These are phyloP conservation scores for Neurospora sublineolata DNA, from an alignment of 495 filamentous ascomycete genomes.

Conservation along the genomic window DNA sequence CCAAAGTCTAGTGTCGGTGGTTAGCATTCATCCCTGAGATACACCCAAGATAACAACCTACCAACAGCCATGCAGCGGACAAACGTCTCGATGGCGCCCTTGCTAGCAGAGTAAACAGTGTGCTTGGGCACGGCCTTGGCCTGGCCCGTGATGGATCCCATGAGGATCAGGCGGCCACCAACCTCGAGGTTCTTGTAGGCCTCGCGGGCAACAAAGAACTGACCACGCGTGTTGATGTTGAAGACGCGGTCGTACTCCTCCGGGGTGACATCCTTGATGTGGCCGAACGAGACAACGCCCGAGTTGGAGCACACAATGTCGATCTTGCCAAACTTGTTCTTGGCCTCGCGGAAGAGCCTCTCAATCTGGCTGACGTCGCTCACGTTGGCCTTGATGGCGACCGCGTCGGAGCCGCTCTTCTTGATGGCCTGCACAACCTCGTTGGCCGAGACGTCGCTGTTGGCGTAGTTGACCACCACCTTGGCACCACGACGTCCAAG, in stretches of 20 bases:
- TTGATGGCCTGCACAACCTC: constrained; percentile 52
- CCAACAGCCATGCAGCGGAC: constrained; percentile 25
- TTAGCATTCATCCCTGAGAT: neutral
- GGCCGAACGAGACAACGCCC: constrained; percentile 52
- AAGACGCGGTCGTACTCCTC: constrained; percentile 71
- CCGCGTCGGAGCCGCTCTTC: constrained; percentile 41
- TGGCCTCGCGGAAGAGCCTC: constrained; percentile 40
- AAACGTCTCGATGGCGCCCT: constrained; percentile 28
- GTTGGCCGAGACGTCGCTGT: constrained; percentile 47
- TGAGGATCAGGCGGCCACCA: constrained; percentile 52
- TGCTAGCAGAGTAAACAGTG: constrained; percentile 40
- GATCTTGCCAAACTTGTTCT: constrained; percentile 47
- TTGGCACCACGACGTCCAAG: constrained; percentile 63
- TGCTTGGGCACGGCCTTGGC: constrained; percentile 52
- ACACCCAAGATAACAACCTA: constrained; percentile 1
- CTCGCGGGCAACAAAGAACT: constrained; percentile 72
- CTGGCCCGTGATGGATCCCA: constrained; percentile 53
- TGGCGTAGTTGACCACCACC: constrained; percentile 69
- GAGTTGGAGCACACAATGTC: constrained; percentile 66
- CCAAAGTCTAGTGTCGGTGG: constrained; percentile 21
- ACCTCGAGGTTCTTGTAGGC: constrained; percentile 50
- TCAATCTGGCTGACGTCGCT: constrained; percentile 52
- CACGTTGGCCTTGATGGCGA: constrained; percentile 67
- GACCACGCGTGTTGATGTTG: constrained; percentile 64
- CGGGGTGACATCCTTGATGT: constrained; percentile 59